Evolutionary conservation across 2,329 filamentous ascomycete genomes (phyloP).

Genomic region (Diatrype stigma): DNA sequence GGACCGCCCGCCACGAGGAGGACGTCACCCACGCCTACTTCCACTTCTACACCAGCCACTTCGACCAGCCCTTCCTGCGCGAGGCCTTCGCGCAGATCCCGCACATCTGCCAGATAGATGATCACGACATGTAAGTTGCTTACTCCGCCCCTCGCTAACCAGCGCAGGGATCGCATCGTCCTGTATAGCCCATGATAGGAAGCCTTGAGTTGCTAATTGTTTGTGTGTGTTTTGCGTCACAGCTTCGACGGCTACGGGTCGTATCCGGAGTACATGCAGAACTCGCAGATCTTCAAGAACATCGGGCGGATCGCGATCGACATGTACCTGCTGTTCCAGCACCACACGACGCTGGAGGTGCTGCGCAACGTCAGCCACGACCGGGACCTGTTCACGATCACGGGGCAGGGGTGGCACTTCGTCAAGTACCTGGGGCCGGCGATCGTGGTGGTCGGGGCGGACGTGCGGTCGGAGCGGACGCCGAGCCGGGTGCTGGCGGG

Average conservation of each 20-base stretch:
- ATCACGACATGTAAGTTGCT: slow-evolving; percentile 93
- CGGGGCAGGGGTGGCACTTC: slow-evolving; percentile 97
- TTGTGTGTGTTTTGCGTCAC: slow-evolving; percentile 5
- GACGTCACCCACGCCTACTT: slow-evolving; percentile 96
- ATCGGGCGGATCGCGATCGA: slow-evolving; percentile 93
- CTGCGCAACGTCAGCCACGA: slow-evolving; percentile 86
- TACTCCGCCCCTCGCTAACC: too few species aligned
- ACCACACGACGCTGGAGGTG: slow-evolving; percentile 93
- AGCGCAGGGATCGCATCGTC: too few species aligned
- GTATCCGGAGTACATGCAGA: slow-evolving; percentile 98
- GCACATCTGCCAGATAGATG: slow-evolving; percentile 86
- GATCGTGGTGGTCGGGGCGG: slow-evolving; percentile 82
- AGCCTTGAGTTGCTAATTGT: too few species aligned
- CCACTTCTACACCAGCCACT: slow-evolving; percentile 97
- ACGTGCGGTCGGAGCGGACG: slow-evolving; percentile 87
- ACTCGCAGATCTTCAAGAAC: slow-evolving; percentile 96
- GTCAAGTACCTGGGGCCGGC: slow-evolving; percentile 93
- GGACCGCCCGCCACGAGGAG: slow-evolving; percentile 93
- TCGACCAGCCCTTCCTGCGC: slow-evolving; percentile 89
- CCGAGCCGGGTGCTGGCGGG: slow-evolving; percentile 91
- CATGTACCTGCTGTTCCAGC: slow-evolving; percentile 97
- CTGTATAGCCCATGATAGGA: too few species aligned
- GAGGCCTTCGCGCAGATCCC: slow-evolving; percentile 98
- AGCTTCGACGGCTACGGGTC: slow-evolving; percentile 97
- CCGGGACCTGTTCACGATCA: slow-evolving; percentile 90